A percentile compares a stretch with the other conserved stretches of the same genome.
Evolutionary conservation across 1,284 basidiomycete genomes (phyloP).

Genomic region (Garcileccinum viscosum): DNA sequence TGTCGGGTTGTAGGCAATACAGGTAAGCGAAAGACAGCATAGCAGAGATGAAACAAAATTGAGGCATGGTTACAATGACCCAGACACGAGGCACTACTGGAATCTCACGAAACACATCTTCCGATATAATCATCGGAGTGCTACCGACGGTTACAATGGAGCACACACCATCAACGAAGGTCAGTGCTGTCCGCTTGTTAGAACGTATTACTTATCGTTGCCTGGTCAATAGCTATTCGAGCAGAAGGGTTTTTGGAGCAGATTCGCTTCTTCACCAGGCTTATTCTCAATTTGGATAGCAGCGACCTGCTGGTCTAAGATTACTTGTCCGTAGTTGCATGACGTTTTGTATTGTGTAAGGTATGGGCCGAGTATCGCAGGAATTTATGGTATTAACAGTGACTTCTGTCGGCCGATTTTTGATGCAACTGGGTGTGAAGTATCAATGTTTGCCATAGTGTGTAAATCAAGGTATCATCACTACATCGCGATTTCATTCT

Average conservation of each 20-base stretch:
- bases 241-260: conserved; percentile 43
- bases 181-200: conserved; percentile 7
- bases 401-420: too few species aligned
- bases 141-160: conserved; percentile 43
- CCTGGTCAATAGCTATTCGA: conserved; percentile 32
- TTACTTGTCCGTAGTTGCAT: neutral
- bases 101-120: conserved; percentile 55
- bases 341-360: too few species aligned
- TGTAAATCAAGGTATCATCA: too few species aligned
- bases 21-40: conserved; percentile 24
- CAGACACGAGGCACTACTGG: conserved; percentile 56
- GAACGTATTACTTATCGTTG: too few species aligned
- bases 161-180: conserved; percentile 63
- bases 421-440: too few species aligned
- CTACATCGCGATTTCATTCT: too few species aligned
- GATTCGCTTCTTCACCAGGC: conserved; percentile 42
- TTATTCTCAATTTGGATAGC: conserved; percentile 45
- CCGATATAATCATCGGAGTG: conserved; percentile 49
- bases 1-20: conserved; percentile 40
- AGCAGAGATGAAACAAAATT: conserved; percentile 24
- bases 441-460: too few species aligned
- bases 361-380: too few species aligned
- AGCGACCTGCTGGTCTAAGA: conserved; percentile 23
- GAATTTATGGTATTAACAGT: too few species aligned
- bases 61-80: conserved; percentile 30